These are phyloP conservation scores for Ampelocalamus luodianensis DNA, from an alignment of 176 grass and related monocot genomes.

Conservation along the genomic window DNA sequence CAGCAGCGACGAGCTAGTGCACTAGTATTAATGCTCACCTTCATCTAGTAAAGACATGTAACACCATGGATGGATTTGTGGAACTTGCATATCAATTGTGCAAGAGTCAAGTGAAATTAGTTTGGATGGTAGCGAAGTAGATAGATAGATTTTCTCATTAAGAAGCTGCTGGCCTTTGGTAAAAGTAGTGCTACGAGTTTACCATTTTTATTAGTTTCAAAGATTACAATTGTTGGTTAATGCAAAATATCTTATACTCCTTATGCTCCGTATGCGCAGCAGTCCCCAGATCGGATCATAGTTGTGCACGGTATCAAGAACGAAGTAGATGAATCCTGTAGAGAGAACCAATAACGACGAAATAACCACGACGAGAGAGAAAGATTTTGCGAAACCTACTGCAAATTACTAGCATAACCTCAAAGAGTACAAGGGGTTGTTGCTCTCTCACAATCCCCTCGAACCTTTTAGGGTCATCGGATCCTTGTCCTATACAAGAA, in stretches of 20 bases:
- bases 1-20: not conserved
- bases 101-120: not conserved
- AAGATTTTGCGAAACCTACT: too few relatives aligned
- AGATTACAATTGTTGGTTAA: not conserved
- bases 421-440: too few relatives aligned
- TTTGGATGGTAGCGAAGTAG: not conserved
- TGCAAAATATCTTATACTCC: not conserved
- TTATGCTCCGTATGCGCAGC: too few relatives aligned
- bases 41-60: not conserved
- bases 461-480: too few relatives aligned
- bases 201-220: not conserved
- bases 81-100: not conserved
- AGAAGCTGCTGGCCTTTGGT: not conserved
- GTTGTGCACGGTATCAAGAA: too few relatives aligned
- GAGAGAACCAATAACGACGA: too few relatives aligned
- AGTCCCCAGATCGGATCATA: too few relatives aligned
- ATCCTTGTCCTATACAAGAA: too few relatives aligned
- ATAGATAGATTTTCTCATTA: not conserved
- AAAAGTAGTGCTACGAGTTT: not conserved
- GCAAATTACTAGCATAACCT: too few relatives aligned
- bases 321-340: too few relatives aligned
- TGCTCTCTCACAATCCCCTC: too few relatives aligned
- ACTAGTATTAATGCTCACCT: not conserved
- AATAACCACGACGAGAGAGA: too few relatives aligned
- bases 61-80: not conserved